Conservation (phyloP, 805 yeast genomes). For the Yamadazyma tumulicola region DNA sequence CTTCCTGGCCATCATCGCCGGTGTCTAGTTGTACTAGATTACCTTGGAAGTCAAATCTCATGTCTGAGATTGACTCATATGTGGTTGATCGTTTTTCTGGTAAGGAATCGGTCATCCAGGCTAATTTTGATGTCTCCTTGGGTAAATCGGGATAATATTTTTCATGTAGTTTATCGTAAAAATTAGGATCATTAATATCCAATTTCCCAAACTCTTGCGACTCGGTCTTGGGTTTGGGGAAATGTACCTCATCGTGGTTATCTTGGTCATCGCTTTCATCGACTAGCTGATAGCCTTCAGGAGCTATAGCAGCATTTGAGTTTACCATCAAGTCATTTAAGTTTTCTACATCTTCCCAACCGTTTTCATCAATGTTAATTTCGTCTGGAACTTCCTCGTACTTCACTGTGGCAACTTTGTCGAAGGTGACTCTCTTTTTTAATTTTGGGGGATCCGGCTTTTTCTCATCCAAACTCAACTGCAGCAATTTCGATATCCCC, state of each 20-base stretch:
- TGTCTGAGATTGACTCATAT: slow-evolving; percentile 56
- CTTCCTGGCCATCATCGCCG: slow-evolving; percentile 14
- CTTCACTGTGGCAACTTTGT: slow-evolving; percentile 25
- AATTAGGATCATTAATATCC: slow-evolving; percentile 74
- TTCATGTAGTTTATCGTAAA: slow-evolving; percentile 72
- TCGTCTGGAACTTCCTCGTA: slow-evolving; percentile 25
- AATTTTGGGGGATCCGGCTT: background rate
- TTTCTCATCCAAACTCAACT: background rate
- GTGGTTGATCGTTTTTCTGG: slow-evolving; percentile 38
- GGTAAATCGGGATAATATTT: slow-evolving; percentile 91
- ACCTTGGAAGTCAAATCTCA: slow-evolving; percentile 89
- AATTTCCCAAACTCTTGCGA: slow-evolving; percentile 24
- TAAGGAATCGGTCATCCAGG: slow-evolving; percentile 85
- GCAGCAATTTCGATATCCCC: slow-evolving; percentile 18
- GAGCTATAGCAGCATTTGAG: slow-evolving; percentile 28
- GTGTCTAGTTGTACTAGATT: slow-evolving; percentile 52
- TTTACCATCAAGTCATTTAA: slow-evolving; percentile 45
- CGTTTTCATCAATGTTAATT: slow-evolving; percentile 28
- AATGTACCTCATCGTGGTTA: slow-evolving; percentile 54
- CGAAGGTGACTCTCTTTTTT: slow-evolving; percentile 29
- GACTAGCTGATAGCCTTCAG: slow-evolving; percentile 38
- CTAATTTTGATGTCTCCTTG: slow-evolving; percentile 70
- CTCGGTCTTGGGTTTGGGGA: slow-evolving; percentile 39
- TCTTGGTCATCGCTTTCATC: slow-evolving; percentile 31
- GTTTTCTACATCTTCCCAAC: slow-evolving; percentile 50